Percentiles rank a stretch among this genome's conserved stretches.
Conservation (phyloP, 176 grass and related monocot species). For the Typha latifolia region DNA sequence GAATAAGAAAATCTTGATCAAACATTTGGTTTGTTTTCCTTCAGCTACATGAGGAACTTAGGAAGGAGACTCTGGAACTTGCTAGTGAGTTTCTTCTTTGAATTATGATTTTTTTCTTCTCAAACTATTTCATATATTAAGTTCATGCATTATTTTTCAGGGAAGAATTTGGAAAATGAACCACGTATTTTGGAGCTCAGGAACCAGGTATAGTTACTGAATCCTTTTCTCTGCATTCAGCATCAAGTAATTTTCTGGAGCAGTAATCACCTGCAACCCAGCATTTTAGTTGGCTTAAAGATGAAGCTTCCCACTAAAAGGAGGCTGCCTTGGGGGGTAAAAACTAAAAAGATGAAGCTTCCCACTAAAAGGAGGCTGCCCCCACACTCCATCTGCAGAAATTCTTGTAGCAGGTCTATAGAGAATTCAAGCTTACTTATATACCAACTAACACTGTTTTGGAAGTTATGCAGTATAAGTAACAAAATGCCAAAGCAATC, state of each 20-base stretch:
- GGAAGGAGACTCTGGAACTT: constrained; percentile 81
- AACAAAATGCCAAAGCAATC: background rate
- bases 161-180: constrained; percentile 75
- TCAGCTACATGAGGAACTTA: constrained; percentile 71
- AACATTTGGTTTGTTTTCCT: background rate
- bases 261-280: no score
- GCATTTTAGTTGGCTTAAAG: no score
- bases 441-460: background rate
- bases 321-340: no score
- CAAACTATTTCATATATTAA: constrained; percentile 8
- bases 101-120: constrained; percentile 12
- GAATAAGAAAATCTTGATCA: no score
- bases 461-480: background rate
- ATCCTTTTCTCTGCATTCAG: background rate
- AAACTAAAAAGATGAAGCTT: no score
- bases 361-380: no score
- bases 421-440: no score
- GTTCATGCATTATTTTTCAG: constrained; percentile 35
- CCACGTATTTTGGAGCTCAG: constrained; percentile 73
- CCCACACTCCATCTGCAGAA: no score
- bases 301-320: no score
- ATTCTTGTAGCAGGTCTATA: no score
- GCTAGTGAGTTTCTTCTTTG: constrained; percentile 63
- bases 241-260: background rate
- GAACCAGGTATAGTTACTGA: constrained; percentile 56